Evolutionary conservation across 805 yeast genomes (phyloP).

Genomic region (Ogataea methanolica): DNA sequence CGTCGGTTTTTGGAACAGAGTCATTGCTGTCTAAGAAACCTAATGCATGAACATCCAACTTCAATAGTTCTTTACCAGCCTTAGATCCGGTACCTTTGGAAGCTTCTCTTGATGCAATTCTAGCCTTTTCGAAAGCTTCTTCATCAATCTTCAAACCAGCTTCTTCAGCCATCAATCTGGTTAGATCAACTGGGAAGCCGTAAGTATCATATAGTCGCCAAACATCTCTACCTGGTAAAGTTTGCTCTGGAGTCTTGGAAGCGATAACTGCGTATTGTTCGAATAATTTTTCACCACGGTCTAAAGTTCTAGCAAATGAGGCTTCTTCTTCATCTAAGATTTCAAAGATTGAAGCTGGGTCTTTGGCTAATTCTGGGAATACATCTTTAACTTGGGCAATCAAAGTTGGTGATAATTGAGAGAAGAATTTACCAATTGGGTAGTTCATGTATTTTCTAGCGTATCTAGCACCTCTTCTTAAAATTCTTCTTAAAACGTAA

Average conservation of each 20-base stretch:
- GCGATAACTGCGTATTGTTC: conserved; percentile 90
- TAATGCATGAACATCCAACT: conserved; percentile 88
- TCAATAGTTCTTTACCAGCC: conserved; percentile 55
- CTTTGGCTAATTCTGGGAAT: conserved; percentile 85
- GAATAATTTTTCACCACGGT: conserved; percentile 95
- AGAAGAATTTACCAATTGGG: conserved; percentile 92
- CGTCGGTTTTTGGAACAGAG: conserved; percentile 75
- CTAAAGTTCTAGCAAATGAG: conserved; percentile 91
- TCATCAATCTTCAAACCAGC: conserved; percentile 91
- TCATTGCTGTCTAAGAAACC: conserved; percentile 60
- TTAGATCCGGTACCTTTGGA: conserved; percentile 78
- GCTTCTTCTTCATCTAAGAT: conserved; percentile 94
- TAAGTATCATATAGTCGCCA: conserved; percentile 98
- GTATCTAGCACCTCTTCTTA: conserved; percentile 97
- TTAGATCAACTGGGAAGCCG: conserved; percentile 98
- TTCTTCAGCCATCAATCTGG: conserved; percentile 98
- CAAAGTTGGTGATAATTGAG: conserved; percentile 86
- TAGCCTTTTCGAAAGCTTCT: conserved; percentile 87
- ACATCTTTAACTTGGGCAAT: conserved; percentile 81
- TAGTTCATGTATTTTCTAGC: conserved; percentile 94
- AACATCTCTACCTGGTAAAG: conserved; percentile 87
- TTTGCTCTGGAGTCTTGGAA: conserved; percentile 64
- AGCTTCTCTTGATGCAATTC: conserved; percentile 85
- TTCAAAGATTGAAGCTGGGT: conserved; percentile 74
- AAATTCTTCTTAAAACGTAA: conserved; percentile 91